A percentile compares a stretch with the other conserved stretches of the same genome.
phyloP scores from a whole-genome alignment of 2,329 filamentous ascomycete genomes.

The Alternaria angustiovoidea region DNA sequence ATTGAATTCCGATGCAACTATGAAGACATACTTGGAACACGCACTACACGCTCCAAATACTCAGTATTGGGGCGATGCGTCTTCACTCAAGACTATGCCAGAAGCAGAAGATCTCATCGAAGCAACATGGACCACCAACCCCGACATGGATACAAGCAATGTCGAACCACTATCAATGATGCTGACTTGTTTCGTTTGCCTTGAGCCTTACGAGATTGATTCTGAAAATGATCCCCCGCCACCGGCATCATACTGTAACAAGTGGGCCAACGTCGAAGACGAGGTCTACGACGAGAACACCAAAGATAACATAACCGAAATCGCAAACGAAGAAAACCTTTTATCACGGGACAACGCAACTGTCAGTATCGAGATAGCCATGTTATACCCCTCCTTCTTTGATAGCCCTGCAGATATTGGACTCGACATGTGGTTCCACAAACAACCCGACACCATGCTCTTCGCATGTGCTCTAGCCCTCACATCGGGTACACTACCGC shows the following conservation, averaged over 20 bases:
- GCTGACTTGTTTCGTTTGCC: not conserved
- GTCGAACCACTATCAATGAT: not conserved
- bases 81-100: not conserved
- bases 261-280: not conserved
- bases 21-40: not conserved
- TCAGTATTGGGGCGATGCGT: not conserved
- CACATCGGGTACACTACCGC: not conserved
- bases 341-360: not conserved
- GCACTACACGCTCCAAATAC: not conserved
- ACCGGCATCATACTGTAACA: not conserved
- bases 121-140: not conserved
- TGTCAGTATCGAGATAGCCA: not conserved
- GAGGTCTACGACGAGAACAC: not conserved
- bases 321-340: not conserved
- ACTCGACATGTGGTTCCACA: not conserved
- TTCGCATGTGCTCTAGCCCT: not conserved
- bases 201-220: not conserved
- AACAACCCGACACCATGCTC: not conserved
- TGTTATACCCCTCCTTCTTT: not conserved
- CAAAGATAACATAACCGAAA: not conserved
- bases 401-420: not conserved
- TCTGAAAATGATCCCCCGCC: not conserved
- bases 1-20: not conserved
- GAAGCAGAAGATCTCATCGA: not conserved
- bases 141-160: not conserved